These are phyloP conservation scores for Sporothrix curviconia DNA, from an alignment of 2,329 filamentous ascomycete species.

Conservation along the genomic window DNA sequence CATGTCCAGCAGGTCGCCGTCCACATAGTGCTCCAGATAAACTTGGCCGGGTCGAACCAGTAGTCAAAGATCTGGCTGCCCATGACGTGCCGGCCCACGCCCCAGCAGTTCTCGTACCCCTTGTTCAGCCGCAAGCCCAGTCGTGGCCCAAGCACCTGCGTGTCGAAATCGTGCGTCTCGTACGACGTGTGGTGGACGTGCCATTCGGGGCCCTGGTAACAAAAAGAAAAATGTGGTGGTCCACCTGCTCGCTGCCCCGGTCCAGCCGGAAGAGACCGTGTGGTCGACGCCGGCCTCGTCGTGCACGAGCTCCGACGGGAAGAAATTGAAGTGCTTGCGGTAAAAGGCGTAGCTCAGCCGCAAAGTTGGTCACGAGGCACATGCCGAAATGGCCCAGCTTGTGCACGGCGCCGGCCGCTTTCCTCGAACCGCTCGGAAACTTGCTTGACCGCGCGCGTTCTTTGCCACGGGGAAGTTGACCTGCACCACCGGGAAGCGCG, in stretches of 20 bases:
- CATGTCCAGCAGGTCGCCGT: conserved; percentile 58
- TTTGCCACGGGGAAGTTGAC: conserved; percentile 45
- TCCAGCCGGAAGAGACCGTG: conserved; percentile 41
- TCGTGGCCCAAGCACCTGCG: conserved; percentile 64
- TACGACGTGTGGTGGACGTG: conserved; percentile 64
- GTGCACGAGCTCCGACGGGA: conserved; percentile 41
- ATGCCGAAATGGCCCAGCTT: conserved; percentile 51
- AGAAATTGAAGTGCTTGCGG: conserved; percentile 43
- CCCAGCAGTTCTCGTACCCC: conserved; percentile 62
- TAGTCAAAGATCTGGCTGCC: conserved; percentile 69
- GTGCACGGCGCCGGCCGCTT: conserved; percentile 36
- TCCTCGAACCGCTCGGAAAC: conserved; percentile 48
- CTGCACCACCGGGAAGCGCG: conserved; percentile 35
- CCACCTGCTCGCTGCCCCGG: conserved; percentile 38
- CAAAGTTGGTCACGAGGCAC: conserved; percentile 46
- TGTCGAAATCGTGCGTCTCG: conserved; percentile 66
- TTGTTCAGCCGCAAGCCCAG: conserved; percentile 57
- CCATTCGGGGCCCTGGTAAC: conserved; percentile 36
- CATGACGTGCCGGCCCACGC: conserved; percentile 62
- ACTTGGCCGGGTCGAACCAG: conserved; percentile 57
- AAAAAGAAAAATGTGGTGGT: conserved; percentile 49
- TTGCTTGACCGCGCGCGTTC: conserved; percentile 41
- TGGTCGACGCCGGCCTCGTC: conserved; percentile 33
- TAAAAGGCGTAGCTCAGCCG: conserved; percentile 45
- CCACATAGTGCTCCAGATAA: conserved; percentile 66